phyloP scores from a whole-genome alignment of 129 eudicot species.

The Centrapalus pauciflorus region DNA sequence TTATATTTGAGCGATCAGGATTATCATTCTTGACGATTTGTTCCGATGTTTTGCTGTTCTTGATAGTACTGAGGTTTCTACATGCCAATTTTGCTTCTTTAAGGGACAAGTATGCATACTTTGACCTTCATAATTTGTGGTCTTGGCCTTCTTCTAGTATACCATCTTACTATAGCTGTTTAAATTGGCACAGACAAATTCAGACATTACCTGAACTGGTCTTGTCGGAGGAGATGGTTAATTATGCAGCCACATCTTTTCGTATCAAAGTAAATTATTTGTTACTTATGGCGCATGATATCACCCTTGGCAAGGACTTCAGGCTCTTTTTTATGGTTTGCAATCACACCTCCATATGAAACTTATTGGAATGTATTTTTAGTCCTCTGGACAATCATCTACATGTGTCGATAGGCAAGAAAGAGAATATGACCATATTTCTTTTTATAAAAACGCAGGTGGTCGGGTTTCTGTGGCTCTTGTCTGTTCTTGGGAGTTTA shows the following conservation, averaged over 20 bases:
- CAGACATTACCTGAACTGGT: slow-evolving; percentile 71
- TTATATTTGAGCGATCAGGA: slow-evolving; percentile 76
- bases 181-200: slow-evolving; percentile 48
- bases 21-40: slow-evolving; percentile 65
- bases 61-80: slow-evolving; percentile 68
- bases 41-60: slow-evolving; percentile 76
- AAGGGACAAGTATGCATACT: slow-evolving; percentile 49
- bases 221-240: slow-evolving; percentile 94
- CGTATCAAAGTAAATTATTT: slow-evolving; percentile 80
- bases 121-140: not conserved
- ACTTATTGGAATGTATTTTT: not conserved
- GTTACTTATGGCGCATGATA: slow-evolving; percentile 96
- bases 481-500: slow-evolving; percentile 81
- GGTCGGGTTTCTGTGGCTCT: slow-evolving; percentile 83
- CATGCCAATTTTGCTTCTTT: slow-evolving; percentile 68
- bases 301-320: slow-evolving; percentile 94
- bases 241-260: slow-evolving; percentile 90
- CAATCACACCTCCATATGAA: slow-evolving; percentile 8
- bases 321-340: slow-evolving; percentile 87
- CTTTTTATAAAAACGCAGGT: slow-evolving; percentile 44
- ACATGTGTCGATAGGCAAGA: no score
- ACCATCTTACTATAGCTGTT: slow-evolving; percentile 1
- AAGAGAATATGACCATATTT: slow-evolving; percentile 13
- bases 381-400: not conserved
- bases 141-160: not conserved